Evolutionary conservation across 2,329 filamentous ascomycete genomes (phyloP), one percentile per base, ranked within the genome.

Genomic region (Sporothrix dimorphospora): DNA sequence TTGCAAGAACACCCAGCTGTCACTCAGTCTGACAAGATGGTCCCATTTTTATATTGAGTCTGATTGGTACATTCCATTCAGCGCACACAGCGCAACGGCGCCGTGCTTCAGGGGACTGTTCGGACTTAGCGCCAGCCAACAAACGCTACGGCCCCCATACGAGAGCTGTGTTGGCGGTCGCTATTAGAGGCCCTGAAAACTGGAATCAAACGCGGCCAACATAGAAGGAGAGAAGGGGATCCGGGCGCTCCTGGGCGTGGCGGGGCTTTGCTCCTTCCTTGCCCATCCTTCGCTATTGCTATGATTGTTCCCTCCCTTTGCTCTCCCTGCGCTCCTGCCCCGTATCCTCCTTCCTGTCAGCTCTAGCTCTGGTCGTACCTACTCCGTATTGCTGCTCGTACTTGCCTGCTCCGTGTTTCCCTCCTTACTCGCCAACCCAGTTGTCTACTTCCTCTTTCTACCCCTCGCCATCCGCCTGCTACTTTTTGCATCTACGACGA

Each of bases 241-340:
- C 38, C 21, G 38, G 57, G 59, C 34, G 38, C 57, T 61, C 34
- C 57, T 45, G 38, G 38, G 11, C 21, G 38, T 34, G 65, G 65
- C 65, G 65, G 65, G 65, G 63, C 63, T 49, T 34, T 67, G 65
- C 65, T 67, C 42, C 65, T 67, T 38, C 27, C 59, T 19, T 67
- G 63, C 45, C 42, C 63, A 51, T 67, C 63, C 40, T 47, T 14
- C 14, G 27, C 65, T 38, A 27, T 34, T 34, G 42, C 24, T 45
- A 45, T 34, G 38, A 27, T 38, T 59, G 14, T 8, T 69, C 45
- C 45, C 2, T 38, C 63, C 65, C 65, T 68, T 40, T 68, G 30
- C 30, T 51, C 51, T 21, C 53, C 24, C n/a, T 70, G 24, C 24
- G 49, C 49, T 42, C 49, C 66, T 69, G 21, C 63, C 59, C 59